Percentiles rank a stretch among this genome's conserved stretches.
These are phyloP conservation scores for Claviceps sp. DNA, from an alignment of 2,329 filamentous ascomycete species.

Conservation along the genomic window DNA sequence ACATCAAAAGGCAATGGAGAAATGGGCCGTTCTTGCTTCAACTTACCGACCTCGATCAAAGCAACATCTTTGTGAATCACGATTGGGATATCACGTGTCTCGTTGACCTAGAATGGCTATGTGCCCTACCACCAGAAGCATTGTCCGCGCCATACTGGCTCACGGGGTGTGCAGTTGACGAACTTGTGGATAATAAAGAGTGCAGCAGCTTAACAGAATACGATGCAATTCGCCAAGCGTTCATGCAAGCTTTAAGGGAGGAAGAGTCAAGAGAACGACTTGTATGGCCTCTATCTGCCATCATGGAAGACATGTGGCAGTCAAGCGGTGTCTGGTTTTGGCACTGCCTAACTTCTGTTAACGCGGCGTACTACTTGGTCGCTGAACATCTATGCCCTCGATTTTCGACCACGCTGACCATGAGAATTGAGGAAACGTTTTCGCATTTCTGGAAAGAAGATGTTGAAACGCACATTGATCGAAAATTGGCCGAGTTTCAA, in stretches of 20 bases:
- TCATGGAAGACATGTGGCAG: constrained; percentile 4
- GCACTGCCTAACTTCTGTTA: constrained; percentile 1
- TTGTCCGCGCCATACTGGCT: constrained; percentile 12
- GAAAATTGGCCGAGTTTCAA: background rate
- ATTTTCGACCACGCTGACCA: background rate
- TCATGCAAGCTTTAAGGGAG: constrained; percentile 9
- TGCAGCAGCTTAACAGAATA: constrained; percentile 7
- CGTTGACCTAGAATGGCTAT: constrained; percentile 24
- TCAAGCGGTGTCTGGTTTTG: constrained; percentile 4
- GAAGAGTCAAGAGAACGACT: constrained; percentile 7
- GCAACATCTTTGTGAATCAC: constrained; percentile 23
- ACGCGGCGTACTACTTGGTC: background rate
- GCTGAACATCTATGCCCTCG: background rate
- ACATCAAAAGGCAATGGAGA: constrained; percentile 11
- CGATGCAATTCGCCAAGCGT: constrained; percentile 8
- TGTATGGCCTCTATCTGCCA: background rate
- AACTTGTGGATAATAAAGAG: constrained; percentile 3
- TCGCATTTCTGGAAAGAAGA: constrained; percentile 1
- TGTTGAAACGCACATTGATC: background rate
- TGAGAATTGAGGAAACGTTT: background rate
- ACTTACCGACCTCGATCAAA: constrained; percentile 19
- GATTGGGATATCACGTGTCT: constrained; percentile 21
- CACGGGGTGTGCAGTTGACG: constrained; percentile 9
- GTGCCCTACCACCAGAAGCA: constrained; percentile 12
- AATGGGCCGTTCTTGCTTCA: constrained; percentile 16